Base-by-base conservation (phyloP, 345 rosid species). In the Streptanthus diversifolius region DNA sequence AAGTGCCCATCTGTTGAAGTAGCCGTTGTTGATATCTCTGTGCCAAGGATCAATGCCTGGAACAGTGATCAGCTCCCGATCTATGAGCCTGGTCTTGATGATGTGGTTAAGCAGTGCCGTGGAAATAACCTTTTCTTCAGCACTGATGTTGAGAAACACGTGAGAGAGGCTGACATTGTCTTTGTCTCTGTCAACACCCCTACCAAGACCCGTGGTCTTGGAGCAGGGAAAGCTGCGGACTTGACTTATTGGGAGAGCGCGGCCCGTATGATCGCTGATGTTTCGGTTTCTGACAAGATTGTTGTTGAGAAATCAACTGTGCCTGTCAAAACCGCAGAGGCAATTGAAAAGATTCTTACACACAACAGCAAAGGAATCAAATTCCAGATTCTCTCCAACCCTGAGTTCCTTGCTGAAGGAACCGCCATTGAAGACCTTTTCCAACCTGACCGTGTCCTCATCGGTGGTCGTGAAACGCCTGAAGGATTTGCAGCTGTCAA, bases 231-330 rank as follows among this genome's bases (percentile, higher is more conserved):
- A 73, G 97, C 97, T 68, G 97, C 97, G 7, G 97, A 91, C 71
- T 87, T 91, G 75, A 91, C 97, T 24, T 91, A 91, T 79, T 91
- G 97, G 97, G 97, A 91, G 82, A 91, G 97, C 52, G 97, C 97
- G 2, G 97, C 97, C 14, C 90, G 97, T 19, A 88, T 88, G 86
- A 91, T 91, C 19, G 97, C 97, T 0, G 97, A 91, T 72, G 97
- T 91, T 9, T 89, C 97, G 0, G 88, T 89, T 49, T 89, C 97
- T 2, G 85, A 89, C 80, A 91, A 91, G 75, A 89, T 91, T 70
- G 97, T 91, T 0, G 97, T 91, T 47, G 97, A 91, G 90, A 91
- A 91, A 72, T 91, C 97, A 29, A 91, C 97, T 1, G 97, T 91
- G n/a, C 97, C 97, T 5, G 97, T 91, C 52, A 91, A 88, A 75